A percentile compares a stretch with the other conserved stretches of the same genome.
Evolutionary conservation across 306 rosid genomes (phyloP).

Genomic region (Pyrus bretschneideri): DNA sequence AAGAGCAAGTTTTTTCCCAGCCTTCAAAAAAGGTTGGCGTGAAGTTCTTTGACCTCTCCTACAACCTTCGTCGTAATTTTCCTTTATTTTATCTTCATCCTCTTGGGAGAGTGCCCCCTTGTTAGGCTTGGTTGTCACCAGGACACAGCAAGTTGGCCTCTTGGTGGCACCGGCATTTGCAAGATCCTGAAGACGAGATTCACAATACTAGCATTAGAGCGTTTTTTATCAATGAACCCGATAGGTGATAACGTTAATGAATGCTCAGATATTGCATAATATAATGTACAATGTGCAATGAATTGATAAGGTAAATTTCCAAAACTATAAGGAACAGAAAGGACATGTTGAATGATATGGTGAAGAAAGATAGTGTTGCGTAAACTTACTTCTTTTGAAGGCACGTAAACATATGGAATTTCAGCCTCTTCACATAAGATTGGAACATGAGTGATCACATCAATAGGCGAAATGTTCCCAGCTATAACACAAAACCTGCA

Average conservation of each 20-base stretch:
- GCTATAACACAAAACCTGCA: constrained; percentile 88
- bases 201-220: neutral
- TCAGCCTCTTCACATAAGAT: constrained; percentile 80
- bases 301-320: neutral
- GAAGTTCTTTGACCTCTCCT: constrained; percentile 48
- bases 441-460: constrained; percentile 92
- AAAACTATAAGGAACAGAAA: neutral
- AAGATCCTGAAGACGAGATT: constrained; percentile 55
- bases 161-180: constrained; percentile 91
- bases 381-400: constrained; percentile 76
- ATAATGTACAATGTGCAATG: neutral
- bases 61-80: constrained; percentile 67
- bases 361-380: neutral
- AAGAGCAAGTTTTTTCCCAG: neutral
- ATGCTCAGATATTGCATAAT: neutral
- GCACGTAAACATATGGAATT: constrained; percentile 68
- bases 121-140: constrained; percentile 69
- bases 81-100: constrained; percentile 67
- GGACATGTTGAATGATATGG: neutral
- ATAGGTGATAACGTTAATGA: neutral
- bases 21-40: constrained; percentile 55
- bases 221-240: neutral
- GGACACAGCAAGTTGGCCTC: constrained; percentile 96
- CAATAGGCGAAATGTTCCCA: constrained; percentile 90
- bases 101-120: constrained; percentile 65